phyloP scores from a whole-genome alignment of 1,284 basidiomycete genomes.

The Melanopsichium pennsylvanicum region DNA sequence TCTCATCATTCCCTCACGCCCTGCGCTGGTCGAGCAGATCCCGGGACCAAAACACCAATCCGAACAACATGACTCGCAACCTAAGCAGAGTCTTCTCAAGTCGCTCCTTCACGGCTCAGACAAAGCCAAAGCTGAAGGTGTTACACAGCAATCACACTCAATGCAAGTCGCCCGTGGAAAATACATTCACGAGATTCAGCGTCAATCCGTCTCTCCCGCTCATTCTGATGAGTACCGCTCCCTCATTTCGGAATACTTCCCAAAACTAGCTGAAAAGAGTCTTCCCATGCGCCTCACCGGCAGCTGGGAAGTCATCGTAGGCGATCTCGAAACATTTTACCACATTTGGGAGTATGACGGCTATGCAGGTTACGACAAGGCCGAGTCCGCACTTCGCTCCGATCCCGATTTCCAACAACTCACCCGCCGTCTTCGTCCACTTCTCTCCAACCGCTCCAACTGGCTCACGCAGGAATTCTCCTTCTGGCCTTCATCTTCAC shows the following conservation, averaged over 20 bases:
- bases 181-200: constrained; percentile 62
- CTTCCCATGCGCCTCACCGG: constrained; percentile 47
- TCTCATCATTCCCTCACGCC: constrained; percentile 30
- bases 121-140: constrained; percentile 46
- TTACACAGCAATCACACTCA: constrained; percentile 44
- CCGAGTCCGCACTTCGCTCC: constrained; percentile 25
- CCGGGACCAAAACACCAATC: not conserved
- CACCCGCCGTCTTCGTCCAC: constrained; percentile 21
- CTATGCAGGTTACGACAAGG: constrained; percentile 60
- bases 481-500: constrained; percentile 58
- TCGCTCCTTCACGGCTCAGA: constrained; percentile 58
- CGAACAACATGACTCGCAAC: constrained; percentile 4
- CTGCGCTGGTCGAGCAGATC: constrained; percentile 9
- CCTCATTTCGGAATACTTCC: constrained; percentile 49
- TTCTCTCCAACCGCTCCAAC: constrained; percentile 53
- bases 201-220: constrained; percentile 55
- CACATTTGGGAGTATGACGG: constrained; percentile 64
- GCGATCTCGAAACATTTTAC: constrained; percentile 63
- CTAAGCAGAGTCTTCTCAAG: constrained; percentile 46
- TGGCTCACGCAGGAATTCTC: constrained; percentile 63
- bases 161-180: constrained; percentile 53
- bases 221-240: constrained; percentile 50
- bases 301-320: constrained; percentile 60
- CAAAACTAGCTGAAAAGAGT: constrained; percentile 44
- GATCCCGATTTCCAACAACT: constrained; percentile 44